A percentile compares a stretch with the other conserved stretches of the same genome.
phyloP scores from a whole-genome alignment of 1,139 yeast species.

The Kazachstania sp. region DNA sequence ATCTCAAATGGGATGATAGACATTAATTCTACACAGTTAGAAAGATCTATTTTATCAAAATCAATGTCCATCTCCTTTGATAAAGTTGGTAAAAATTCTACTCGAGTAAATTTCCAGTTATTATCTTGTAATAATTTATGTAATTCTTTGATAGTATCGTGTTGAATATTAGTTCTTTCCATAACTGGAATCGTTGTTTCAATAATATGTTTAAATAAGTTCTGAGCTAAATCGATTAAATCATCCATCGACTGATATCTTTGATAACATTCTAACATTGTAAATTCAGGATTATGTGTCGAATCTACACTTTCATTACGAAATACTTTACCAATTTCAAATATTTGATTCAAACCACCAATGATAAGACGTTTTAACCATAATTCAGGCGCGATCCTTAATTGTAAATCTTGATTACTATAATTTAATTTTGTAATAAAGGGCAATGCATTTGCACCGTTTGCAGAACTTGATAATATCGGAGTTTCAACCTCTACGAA shows the following conservation, averaged over 20 bases:
- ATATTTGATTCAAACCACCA: conserved; percentile 77
- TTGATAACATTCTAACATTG: conserved; percentile 94
- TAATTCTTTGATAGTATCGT: conserved; percentile 36
- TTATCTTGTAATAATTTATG: conserved; percentile 29
- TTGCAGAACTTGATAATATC: conserved; percentile 55
- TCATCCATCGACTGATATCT: conserved; percentile 92
- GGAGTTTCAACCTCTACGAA: conserved; percentile 90
- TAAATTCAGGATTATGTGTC: conserved; percentile 97
- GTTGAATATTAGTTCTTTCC: conserved; percentile 1
- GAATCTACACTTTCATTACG: conserved; percentile 92
- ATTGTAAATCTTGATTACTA: conserved; percentile 38
- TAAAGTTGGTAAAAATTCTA: conserved; percentile 56
- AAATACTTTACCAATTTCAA: conserved; percentile 78
- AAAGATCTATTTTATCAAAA: conserved; percentile 30
- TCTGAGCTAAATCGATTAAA: conserved; percentile 59
- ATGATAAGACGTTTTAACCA: conserved; percentile 82
- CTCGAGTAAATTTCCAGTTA: conserved; percentile 29
- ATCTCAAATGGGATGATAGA: conserved; percentile 13
- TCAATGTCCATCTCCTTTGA: conserved; percentile 36
- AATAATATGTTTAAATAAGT: conserved; percentile 40
- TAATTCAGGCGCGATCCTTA: conserved; percentile 89
- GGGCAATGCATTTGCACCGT: conserved; percentile 89
- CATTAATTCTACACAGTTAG: conserved; percentile 23
- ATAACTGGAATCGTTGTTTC: not conserved
- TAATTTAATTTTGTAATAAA: conserved; percentile 42